Conservation (phyloP, 495 filamentous ascomycete genomes). For the Penicillium soppii region DNA sequence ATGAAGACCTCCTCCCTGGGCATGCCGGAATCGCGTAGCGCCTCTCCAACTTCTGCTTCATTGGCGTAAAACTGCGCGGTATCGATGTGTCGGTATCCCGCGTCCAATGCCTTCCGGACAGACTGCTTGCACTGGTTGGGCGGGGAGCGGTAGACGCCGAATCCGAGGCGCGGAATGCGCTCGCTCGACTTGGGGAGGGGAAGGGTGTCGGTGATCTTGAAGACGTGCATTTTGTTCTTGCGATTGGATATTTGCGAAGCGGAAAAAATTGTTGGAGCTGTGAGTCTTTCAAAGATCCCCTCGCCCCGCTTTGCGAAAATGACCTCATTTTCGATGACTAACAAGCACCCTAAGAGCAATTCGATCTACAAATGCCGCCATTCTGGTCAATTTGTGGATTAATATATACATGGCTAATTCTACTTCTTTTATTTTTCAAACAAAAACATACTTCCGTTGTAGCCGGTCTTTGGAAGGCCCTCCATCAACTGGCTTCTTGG, state of each 20-base stretch:
- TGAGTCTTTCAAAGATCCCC: background rate
- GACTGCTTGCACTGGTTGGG: slow-evolving; percentile 52
- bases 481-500: too few relatives aligned
- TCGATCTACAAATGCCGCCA: too few relatives aligned
- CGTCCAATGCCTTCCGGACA: slow-evolving; percentile 57
- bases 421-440: too few relatives aligned
- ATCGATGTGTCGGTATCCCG: slow-evolving; percentile 73
- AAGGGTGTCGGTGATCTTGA: slow-evolving; percentile 50
- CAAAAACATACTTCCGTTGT: too few relatives aligned
- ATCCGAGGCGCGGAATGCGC: slow-evolving; percentile 67
- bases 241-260: background rate
- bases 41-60: slow-evolving; percentile 64
- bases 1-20: slow-evolving; percentile 60
- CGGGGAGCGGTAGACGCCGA: slow-evolving; percentile 67
- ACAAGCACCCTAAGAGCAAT: too few relatives aligned
- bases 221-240: slow-evolving; percentile 31
- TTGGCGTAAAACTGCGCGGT: slow-evolving; percentile 71
- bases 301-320: slow-evolving; percentile 21
- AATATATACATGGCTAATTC: too few relatives aligned
- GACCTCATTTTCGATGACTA: slow-evolving; percentile 8
- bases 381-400: too few relatives aligned
- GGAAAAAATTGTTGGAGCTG: background rate
- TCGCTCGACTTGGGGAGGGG: slow-evolving; percentile 54
- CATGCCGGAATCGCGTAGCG: slow-evolving; percentile 53
- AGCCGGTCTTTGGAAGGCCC: too few relatives aligned